These are phyloP conservation scores for Globisporangium rhizosaccharum DNA, from an alignment of 352 stramenopile species.

Conservation along the genomic window DNA sequence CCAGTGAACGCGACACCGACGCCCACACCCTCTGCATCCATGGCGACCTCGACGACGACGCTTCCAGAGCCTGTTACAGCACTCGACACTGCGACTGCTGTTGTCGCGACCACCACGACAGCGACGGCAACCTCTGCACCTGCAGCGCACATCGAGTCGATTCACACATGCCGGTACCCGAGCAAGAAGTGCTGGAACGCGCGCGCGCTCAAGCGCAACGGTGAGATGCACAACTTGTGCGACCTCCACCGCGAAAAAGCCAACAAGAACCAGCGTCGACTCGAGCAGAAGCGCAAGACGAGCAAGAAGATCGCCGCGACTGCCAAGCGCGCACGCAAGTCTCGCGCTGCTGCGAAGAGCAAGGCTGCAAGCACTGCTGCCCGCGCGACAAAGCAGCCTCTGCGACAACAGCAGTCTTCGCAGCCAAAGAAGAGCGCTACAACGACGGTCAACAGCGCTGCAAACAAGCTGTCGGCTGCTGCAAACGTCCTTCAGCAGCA, in stretches of 20 bases:
- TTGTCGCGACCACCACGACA: too few species aligned
- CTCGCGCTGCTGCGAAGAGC: constrained; percentile 1
- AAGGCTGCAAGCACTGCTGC: neutral
- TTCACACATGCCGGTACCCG: constrained; percentile 34
- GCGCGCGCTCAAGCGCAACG: constrained; percentile 40
- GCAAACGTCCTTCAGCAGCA: neutral
- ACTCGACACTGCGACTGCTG: neutral
- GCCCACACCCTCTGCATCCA: neutral
- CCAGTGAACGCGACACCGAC: neutral
- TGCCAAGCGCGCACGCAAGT: constrained; percentile 10
- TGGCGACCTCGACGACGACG: neutral
- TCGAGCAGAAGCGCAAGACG: constrained; percentile 30
- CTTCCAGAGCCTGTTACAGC: neutral
- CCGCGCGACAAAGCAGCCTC: neutral
- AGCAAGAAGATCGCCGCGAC: constrained; percentile 9
- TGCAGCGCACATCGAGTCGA: neutral
- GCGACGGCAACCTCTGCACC: too few species aligned
- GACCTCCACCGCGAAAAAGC: constrained; percentile 45
- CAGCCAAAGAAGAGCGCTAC: neutral
- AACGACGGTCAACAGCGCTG: neutral
- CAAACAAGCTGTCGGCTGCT: neutral
- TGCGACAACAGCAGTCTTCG: neutral
- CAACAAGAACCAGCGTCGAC: constrained; percentile 46
- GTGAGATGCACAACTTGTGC: constrained; percentile 45
- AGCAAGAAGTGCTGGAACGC: constrained; percentile 49